Evolutionary conservation across 257 asterid genomes (phyloP), one percentile per base, ranked within the genome.

Genomic region (Craterostigma plantagineum): DNA sequence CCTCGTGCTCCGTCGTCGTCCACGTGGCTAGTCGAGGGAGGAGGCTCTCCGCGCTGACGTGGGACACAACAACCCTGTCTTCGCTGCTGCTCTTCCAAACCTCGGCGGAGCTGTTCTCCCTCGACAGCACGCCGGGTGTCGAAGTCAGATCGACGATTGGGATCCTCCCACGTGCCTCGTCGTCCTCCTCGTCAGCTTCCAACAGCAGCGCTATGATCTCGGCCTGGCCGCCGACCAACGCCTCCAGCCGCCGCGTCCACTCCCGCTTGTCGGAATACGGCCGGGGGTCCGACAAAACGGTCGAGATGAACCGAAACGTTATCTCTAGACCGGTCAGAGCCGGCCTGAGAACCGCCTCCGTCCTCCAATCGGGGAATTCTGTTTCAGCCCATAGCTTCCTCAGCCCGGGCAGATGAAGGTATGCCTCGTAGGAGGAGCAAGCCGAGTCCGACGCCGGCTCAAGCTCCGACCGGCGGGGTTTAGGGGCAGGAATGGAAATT

Each of bases 21-120:
- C 97, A 86, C 59, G 68, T 40, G 45, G 74, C 73, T 1, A 86
- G 77, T 34, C 67, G 61, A 7, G 97, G 97, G 11, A 86, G 63
- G 39, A 86, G 56, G 59, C 97, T 73, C 13, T 60, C 70, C 51
- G 73, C 92, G 73, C 97, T 86, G 35, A 70, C 70, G 33, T 60
- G 75, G 65, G 72, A 75, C 48, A 78, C 91, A 18, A 79, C 84
- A 45, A 81, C 77, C 33, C 64, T 65, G 10, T 72, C 79, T 34
- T 60, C 74, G 49, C 81, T 43, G n/a, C n/a, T n/a, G 63, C 69
- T 60, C 71, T 63, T 76, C 95, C 95, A 84, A 43, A 84, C 95
- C 79, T 79, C 95, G 17, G 68, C 81, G 51, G 92, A 71, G 60
- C 95, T 84, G 61, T 66, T 71, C 35, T 66, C 66, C 30, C 74